Evolutionary conservation across 2,329 filamentous ascomycete genomes (phyloP), one percentile per base, ranked within the genome.

Genomic region (Pestalotiopsis sp.): DNA sequence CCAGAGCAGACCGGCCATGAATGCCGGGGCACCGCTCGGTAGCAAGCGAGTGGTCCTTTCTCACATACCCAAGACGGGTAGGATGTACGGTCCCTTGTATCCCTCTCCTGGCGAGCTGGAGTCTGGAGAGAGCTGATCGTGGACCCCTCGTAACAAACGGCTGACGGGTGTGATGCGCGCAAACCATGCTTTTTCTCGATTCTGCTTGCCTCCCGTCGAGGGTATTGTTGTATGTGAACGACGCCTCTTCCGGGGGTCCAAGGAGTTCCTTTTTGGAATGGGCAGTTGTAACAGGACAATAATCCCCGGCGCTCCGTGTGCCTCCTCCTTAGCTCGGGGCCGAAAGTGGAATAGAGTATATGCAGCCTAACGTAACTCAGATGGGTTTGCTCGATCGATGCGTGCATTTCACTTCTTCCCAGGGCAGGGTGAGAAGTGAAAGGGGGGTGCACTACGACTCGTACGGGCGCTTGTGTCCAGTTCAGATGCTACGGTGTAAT

Each of bases 1-100:
- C 25, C 68, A 64, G 56, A 20, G 56, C 45, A 66, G 64, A 31
- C 66, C 27, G 59, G 59, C 38, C 45, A 20, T 20, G 45, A n/a
- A 52, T n/a, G 45, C 45, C n/a, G 45, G 45, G 45, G 45, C 45
- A 52, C 20, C 17, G 45, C 9, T 52, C 45, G 45, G 45, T 52
- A 52, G 45, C 17, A 52, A 52, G 45, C 45, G 45, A 52, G 45
- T n/a, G 41, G 39, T 12, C 45, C 52, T 25, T 20, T 17, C 39
- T 52, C 45, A 31, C 41, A 57, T 20, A 65, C 63, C 17, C 13
- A 65, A 17, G n/a, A 25, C 63, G 23, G 25, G 63, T 56, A n/a
- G 27, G 27, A 31, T 31, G 27, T 31, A 31, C 27, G 27, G 27
- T 31, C 27, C 27, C 27, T 31, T n/a, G 45, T 52, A n/a, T 20